These are phyloP conservation scores for Trichocladium uniseriatum DNA, from an alignment of 495 filamentous ascomycete species.

Conservation along the genomic window DNA sequence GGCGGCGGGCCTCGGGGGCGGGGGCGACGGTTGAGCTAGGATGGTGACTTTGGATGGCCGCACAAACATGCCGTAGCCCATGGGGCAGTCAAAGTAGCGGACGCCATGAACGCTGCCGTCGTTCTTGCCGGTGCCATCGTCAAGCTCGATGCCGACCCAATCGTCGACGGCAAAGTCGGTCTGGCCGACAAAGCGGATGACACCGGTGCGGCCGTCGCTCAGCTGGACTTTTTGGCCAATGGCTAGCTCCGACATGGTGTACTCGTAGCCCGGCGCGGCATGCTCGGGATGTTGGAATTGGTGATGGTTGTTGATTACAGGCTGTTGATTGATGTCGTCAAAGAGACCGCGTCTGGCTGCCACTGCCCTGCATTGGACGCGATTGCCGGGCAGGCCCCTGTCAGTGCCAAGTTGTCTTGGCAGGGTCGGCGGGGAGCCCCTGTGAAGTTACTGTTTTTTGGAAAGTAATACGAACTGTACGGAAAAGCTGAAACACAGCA, in stretches of 20 bases:
- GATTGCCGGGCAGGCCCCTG: too few species aligned
- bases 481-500: too few species aligned
- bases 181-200: conserved; percentile 69
- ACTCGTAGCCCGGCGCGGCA: background rate
- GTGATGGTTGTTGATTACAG: background rate
- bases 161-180: conserved; percentile 72
- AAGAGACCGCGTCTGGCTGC: background rate
- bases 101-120: conserved; percentile 85
- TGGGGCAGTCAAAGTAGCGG: conserved; percentile 80
- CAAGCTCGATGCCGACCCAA: conserved; percentile 87
- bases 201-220: conserved; percentile 64
- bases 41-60: conserved; percentile 53
- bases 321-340: background rate
- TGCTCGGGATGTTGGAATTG: background rate
- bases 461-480: too few species aligned
- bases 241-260: conserved; percentile 36
- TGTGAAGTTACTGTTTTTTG: too few species aligned
- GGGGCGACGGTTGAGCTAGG: conserved; percentile 45
- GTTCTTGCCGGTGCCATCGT: conserved; percentile 80
- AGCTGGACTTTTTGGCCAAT: conserved; percentile 51
- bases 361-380: too few species aligned
- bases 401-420: too few species aligned
- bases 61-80: conserved; percentile 82
- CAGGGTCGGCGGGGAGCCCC: too few species aligned
- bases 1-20: conserved; percentile 15